Evolutionary conservation across 768 basidiomycete species (phyloP), one percentile per base, ranked within the genome.

Genomic region (Butyriboletus loyo): DNA sequence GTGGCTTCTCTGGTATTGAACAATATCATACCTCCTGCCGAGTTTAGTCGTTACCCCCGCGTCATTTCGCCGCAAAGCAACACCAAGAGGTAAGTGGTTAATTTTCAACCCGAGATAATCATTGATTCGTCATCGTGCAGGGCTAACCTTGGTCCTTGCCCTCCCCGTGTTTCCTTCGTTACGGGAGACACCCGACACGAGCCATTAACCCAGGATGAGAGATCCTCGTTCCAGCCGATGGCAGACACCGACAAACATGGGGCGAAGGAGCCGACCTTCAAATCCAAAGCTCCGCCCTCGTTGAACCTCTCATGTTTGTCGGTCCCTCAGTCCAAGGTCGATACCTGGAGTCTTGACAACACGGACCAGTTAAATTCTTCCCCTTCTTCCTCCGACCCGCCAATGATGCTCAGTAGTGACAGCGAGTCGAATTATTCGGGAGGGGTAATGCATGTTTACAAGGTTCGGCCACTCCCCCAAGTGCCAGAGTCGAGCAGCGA

Each of bases 401-500:
- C 46, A 10, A 31, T 19, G 42, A 17, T 6, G 15, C 8, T 10
- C 31, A 17, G 31, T n/a, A 13, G 19, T 38, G 52, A 59, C 17
- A 42, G 45, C 25, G 49, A 46, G 17, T 54, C 49, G 31, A 41
- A 49, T 22, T 45, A 47, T 46, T 46, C 28, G 11, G 51, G 37
- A 40, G 52, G 55, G 44, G 25, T 46, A 37, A 17, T 41, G 32
- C 31, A 39, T 11, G 17, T 44, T 31, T 13, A 31, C 42, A 45
- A 35, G 27, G 32, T 60, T 31, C 43, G 55, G 28, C 52, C 50
- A 15, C 46, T 59, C 34, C 46, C 67, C 8, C 45, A 11, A n/a
- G 10, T 53, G 24, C 53, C 52, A 15, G 41, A 40, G 46, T 27
- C 28, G 4, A 22, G 17, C 2, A 15, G 32, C 14, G 27, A 37